Evolutionary conservation across 2,329 filamentous ascomycete species (phyloP).

Genomic region (Colletotrichum sp.): DNA sequence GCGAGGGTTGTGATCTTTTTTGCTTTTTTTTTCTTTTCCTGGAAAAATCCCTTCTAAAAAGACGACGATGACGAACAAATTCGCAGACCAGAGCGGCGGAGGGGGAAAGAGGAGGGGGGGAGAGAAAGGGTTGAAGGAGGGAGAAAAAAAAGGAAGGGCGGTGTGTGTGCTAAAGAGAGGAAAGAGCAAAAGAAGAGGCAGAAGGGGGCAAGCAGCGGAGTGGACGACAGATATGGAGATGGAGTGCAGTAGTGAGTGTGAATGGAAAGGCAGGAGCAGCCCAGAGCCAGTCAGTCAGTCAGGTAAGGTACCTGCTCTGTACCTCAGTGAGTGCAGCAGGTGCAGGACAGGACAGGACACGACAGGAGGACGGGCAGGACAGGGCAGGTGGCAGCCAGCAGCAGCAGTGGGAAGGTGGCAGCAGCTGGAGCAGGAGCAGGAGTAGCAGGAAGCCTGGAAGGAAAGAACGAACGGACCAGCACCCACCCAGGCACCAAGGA

Average conservation of each 20-base stretch:
- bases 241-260: constrained; percentile 33
- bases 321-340: not conserved
- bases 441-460: not conserved
- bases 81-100: constrained; percentile 24
- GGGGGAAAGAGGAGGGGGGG: constrained; percentile 28
- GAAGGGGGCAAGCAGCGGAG: constrained; percentile 29
- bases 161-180: constrained; percentile 34
- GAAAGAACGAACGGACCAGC: constrained; percentile 4
- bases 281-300: not conserved
- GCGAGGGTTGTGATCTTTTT: not conserved
- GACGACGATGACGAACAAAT: constrained; percentile 32
- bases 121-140: constrained; percentile 30
- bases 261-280: constrained; percentile 26
- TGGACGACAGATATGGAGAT: constrained; percentile 31
- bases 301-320: not conserved
- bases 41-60: constrained; percentile 22
- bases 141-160: constrained; percentile 33
- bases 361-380: not conserved
- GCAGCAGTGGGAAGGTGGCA: constrained; percentile 9
- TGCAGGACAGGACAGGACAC: not conserved
- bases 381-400: not conserved
- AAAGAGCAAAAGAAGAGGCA: constrained; percentile 34
- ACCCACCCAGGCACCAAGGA: not conserved
- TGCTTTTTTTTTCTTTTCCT: constrained; percentile 1
- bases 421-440: not conserved